A percentile compares a stretch with the other conserved stretches of the same genome.
Conservation (phyloP, 208 protist species). For the Trypanosoma congolense region DNA sequence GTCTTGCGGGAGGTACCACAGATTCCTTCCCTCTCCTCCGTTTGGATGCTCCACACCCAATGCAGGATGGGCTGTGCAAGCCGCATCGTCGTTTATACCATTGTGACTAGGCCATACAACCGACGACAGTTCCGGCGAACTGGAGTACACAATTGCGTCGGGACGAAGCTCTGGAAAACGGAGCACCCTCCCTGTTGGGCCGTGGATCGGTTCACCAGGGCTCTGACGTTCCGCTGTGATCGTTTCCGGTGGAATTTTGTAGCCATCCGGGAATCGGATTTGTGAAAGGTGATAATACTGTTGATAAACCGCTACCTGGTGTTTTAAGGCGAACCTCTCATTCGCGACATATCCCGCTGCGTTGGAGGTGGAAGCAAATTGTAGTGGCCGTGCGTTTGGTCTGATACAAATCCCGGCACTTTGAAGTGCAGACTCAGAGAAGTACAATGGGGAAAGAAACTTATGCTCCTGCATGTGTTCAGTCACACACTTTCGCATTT, state of each 20-base stretch:
- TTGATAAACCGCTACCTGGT: neutral
- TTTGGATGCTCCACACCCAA: conserved; percentile 13
- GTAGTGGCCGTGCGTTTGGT: conserved; percentile 24
- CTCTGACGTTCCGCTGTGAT: conserved; percentile 34
- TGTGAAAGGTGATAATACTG: conserved; percentile 83
- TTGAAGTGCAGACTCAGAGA: conserved; percentile 20
- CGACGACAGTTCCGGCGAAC: conserved; percentile 10
- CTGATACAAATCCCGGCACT: conserved; percentile 23
- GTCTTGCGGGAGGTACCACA: conserved; percentile 71
- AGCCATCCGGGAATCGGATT: conserved; percentile 38
- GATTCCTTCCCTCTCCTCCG: conserved; percentile 20
- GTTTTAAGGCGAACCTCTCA: neutral
- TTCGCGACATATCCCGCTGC: neutral
- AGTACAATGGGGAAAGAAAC: conserved; percentile 50
- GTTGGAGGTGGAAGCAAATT: neutral
- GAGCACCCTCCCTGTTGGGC: conserved; percentile 38
- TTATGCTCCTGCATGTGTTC: conserved; percentile 29
- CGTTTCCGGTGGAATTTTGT: conserved; percentile 34
- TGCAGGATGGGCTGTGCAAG: conserved; percentile 7
- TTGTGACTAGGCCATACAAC: neutral
- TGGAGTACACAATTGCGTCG: conserved; percentile 24
- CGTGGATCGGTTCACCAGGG: conserved; percentile 46
- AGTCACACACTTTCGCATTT: conserved; percentile 12
- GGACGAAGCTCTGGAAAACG: conserved; percentile 23
- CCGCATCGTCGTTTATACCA: neutral